These are phyloP conservation scores for Phytophthora ohioensis DNA, from an alignment of 352 stramenopile genomes.

Conservation along the genomic window DNA sequence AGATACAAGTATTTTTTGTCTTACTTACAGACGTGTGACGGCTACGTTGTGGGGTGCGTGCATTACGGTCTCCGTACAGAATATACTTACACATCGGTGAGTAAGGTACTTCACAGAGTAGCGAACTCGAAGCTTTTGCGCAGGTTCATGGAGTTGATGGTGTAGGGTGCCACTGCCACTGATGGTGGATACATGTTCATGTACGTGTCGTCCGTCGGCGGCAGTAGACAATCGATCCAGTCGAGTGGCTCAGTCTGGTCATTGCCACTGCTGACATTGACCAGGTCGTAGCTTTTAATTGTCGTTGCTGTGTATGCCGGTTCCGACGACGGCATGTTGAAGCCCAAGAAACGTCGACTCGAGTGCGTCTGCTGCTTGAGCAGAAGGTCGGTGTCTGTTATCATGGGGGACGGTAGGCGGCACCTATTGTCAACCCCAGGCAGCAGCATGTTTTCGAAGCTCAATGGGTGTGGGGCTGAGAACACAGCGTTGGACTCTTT, in stretches of 20 bases:
- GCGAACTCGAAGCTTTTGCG: slow-evolving; percentile 49
- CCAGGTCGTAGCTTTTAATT: slow-evolving; percentile 13
- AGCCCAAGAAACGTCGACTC: slow-evolving; percentile 39
- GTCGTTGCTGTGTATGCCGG: slow-evolving; percentile 12
- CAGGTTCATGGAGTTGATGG: slow-evolving; percentile 22
- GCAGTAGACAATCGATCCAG: slow-evolving; percentile 68
- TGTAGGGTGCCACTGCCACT: slow-evolving; percentile 19
- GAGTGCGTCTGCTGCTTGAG: slow-evolving; percentile 33
- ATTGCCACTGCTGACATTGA: neutral
- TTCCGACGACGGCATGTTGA: slow-evolving; percentile 26
- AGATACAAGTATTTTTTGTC: slow-evolving; percentile 31
- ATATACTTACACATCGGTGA: slow-evolving; percentile 21
- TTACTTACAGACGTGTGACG: slow-evolving; percentile 34
- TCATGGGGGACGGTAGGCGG: slow-evolving; percentile 35
- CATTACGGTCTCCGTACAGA: slow-evolving; percentile 14
- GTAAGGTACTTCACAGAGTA: slow-evolving; percentile 27
- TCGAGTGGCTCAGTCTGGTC: slow-evolving; percentile 54
- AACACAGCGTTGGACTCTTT: slow-evolving; percentile 8
- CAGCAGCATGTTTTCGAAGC: slow-evolving; percentile 26
- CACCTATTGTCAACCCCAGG: slow-evolving; percentile 9
- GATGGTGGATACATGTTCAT: slow-evolving; percentile 48
- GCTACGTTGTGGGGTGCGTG: slow-evolving; percentile 9
- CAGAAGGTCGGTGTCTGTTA: slow-evolving; percentile 38
- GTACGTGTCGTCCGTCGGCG: slow-evolving; percentile 50
- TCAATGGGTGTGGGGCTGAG: slow-evolving; percentile 13